These are phyloP conservation scores for Naganishia randhawae DNA, from an alignment of 768 basidiomycete genomes.

Conservation along the genomic window DNA sequence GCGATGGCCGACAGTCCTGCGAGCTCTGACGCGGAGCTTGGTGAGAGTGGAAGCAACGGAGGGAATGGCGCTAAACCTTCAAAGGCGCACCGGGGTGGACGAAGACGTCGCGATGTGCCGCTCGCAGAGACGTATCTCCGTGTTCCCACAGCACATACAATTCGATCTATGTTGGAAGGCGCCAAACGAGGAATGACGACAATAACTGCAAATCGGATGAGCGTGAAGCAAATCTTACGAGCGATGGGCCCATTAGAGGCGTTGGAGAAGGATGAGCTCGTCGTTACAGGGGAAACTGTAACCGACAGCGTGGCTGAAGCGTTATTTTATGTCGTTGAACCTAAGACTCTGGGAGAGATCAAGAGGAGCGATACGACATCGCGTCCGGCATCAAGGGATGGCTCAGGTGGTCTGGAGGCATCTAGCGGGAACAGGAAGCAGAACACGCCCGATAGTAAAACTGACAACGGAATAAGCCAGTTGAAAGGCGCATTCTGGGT, in stretches of 20 bases:
- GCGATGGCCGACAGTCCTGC: slow-evolving; percentile 29
- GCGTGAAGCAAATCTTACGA: slow-evolving; percentile 68
- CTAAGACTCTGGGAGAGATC: slow-evolving; percentile 31
- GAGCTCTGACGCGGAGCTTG: slow-evolving; percentile 5
- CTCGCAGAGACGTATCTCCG: slow-evolving; percentile 14
- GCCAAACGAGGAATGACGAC: slow-evolving; percentile 72
- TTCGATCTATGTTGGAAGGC: slow-evolving; percentile 68
- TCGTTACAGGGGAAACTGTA: not conserved
- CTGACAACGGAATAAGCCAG: not conserved
- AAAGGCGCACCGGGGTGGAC: slow-evolving; percentile 55
- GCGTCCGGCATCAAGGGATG: not conserved
- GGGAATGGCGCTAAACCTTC: slow-evolving; percentile 50
- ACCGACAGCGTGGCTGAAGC: slow-evolving; percentile 11
- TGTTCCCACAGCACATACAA: slow-evolving; percentile 67
- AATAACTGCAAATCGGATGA: slow-evolving; percentile 77
- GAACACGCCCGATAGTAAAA: slow-evolving; percentile 48
- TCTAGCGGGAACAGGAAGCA: slow-evolving; percentile 30
- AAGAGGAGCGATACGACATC: slow-evolving; percentile 20
- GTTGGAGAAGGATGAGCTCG: slow-evolving; percentile 29
- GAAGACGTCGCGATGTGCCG: not conserved
- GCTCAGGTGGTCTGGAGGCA: not conserved
- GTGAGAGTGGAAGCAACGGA: not conserved
- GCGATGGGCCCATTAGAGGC: slow-evolving; percentile 56
- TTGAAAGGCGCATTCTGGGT: slow-evolving; percentile 59
- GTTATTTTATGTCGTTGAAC: slow-evolving; percentile 29